Evolutionary conservation across 192 early-diverging fungal species (phyloP), one percentile per base, ranked within the genome.

Genomic region (Spizellomyces sp.): DNA sequence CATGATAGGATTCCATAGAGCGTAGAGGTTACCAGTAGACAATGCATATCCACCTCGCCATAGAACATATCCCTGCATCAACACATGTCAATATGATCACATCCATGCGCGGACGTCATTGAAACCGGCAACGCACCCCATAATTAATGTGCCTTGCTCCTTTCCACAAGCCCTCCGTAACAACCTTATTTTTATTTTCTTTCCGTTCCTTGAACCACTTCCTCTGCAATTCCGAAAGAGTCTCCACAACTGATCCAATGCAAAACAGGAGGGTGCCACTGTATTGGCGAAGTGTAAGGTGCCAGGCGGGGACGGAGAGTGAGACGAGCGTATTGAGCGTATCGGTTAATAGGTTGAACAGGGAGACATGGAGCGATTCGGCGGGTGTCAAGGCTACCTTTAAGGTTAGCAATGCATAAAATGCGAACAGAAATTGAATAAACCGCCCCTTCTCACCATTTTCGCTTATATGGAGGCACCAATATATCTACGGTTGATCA

Each of bases 401-500:
- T 36, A 36, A 36, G 27, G 27, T 36, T 3, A 36, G 27, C 0
- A 36, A 2, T 36, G 27, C 27, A 36, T 36, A 36, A 36, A 36
- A 36, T 36, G 27, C 27, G 1, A 3, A 36, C 27, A 36, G 27
- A 36, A 36, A 36, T 36, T 2, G 27, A 36, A 36, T 36, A 36
- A 36, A n/a, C n/a, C n/a, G 27, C 27, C 1, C 50, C 47, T 36
- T 48, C 50, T 54, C 12, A 54, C 50, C 59, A 48, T 65, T 46
- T 43, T 74, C 71, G 44, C n/a, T 58, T 44, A 74, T 58, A 36
- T n/a, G 67, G 14, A 74, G 64, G 43, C n/a, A 10, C 71, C 71
- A 74, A 58, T 60, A 74, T 14, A 74, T 59, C 71, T 74, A 19
- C 63, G 47, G 2, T 9, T 5, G 3, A 36, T 36, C 27, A 36